Conservation (phyloP, 768 basidiomycete genomes). For the Pseudohyphozyma bogoriensis region DNA sequence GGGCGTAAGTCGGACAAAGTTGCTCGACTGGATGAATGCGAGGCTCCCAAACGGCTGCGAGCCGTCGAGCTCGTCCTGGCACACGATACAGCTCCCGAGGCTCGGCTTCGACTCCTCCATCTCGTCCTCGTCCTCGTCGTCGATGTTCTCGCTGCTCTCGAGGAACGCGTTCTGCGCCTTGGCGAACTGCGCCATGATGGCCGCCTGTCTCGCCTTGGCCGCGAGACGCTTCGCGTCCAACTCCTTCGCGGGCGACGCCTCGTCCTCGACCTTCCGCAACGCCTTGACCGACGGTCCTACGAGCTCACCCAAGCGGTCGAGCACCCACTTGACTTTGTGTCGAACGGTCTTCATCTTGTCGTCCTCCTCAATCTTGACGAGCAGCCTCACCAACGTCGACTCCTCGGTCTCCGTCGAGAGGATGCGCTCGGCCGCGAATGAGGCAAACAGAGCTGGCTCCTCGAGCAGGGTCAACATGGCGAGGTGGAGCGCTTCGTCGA, state of each 20-base stretch:
- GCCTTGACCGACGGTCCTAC: neutral
- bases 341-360: conserved; percentile 60
- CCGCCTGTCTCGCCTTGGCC: conserved; percentile 80
- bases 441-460: conserved; percentile 53
- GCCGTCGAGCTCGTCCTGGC: conserved; percentile 79
- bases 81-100: conserved; percentile 87
- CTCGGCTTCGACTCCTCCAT: conserved; percentile 38
- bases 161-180: conserved; percentile 81
- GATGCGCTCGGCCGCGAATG: conserved; percentile 47
- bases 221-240: conserved; percentile 64
- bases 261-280: conserved; percentile 18
- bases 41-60: conserved; percentile 71
- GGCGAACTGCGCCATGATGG: conserved; percentile 92
- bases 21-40: conserved; percentile 77
- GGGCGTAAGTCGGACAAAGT: conserved; percentile 62
- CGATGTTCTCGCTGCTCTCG: conserved; percentile 49
- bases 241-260: conserved; percentile 40
- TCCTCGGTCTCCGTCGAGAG: conserved; percentile 44
- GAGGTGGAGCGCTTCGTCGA: conserved; percentile 80
- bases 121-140: conserved; percentile 38
- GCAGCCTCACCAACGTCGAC: conserved; percentile 50
- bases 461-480: conserved; percentile 76
- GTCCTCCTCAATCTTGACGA: conserved; percentile 68
- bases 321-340: conserved; percentile 63
- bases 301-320: conserved; percentile 37